Evolutionary conservation across 768 basidiomycete genomes (phyloP).

Genomic region (Ephemerocybe angulata): DNA sequence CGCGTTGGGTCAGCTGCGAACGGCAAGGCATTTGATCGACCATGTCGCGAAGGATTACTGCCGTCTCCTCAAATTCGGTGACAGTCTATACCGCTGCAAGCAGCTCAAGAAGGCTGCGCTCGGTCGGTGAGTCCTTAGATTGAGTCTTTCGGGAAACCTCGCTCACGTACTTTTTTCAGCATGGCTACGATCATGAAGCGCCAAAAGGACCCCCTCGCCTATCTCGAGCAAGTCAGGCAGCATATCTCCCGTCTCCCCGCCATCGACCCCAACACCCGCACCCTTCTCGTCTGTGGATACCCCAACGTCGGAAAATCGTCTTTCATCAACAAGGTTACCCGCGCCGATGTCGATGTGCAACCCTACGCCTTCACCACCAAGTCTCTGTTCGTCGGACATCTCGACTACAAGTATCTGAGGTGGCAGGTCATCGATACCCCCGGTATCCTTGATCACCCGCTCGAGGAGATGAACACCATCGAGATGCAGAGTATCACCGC

Average conservation of each 20-base stretch:
- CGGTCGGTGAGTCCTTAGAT: constrained; percentile 69
- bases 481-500: constrained; percentile 99
- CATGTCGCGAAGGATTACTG: constrained; percentile 97
- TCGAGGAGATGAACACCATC: constrained; percentile 99
- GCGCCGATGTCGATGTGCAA: constrained; percentile 98
- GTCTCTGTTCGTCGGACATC: constrained; percentile 95
- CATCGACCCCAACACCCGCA: constrained; percentile 97
- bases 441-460: constrained; percentile 93
- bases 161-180: constrained; percentile 32
- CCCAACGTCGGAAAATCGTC: constrained; percentile 99
- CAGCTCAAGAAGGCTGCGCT: constrained; percentile 97
- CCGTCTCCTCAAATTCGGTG: constrained; percentile 95
- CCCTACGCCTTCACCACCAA: constrained; percentile 99
- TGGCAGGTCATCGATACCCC: constrained; percentile 99
- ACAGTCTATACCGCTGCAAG: constrained; percentile 96
- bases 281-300: constrained; percentile 96
- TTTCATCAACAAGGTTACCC: constrained; percentile 99
- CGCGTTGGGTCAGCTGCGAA: constrained; percentile 94
- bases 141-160: not conserved
- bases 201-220: constrained; percentile 97
- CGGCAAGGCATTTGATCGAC: constrained; percentile 93
- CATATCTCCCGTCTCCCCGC: constrained; percentile 97
- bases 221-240: constrained; percentile 98
- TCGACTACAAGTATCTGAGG: constrained; percentile 98
- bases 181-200: constrained; percentile 99